Evolutionary conservation across 495 filamentous ascomycete species (phyloP).

Genomic region (Lophium mytilinum): DNA sequence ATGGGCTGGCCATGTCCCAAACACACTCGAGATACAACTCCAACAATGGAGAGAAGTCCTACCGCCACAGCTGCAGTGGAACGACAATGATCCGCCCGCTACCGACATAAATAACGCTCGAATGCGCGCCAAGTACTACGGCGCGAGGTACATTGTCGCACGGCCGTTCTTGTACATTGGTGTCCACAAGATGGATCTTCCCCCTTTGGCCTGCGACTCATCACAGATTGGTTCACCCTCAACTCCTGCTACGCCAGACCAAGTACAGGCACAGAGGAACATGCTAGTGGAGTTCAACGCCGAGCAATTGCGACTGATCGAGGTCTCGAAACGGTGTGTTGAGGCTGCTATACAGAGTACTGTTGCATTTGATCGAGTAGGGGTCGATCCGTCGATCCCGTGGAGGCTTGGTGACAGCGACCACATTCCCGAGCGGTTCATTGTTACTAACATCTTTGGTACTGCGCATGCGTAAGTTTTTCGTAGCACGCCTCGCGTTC

Average conservation of each 20-base stretch:
- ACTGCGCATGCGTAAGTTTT: constrained; percentile 89
- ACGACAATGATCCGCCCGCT: constrained; percentile 58
- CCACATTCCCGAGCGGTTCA: constrained; percentile 46
- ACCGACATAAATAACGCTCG: constrained; percentile 74
- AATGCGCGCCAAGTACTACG: constrained; percentile 89
- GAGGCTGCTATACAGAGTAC: constrained; percentile 77
- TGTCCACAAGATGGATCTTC: constrained; percentile 41
- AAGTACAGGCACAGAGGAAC: neutral
- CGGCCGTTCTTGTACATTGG: constrained; percentile 66
- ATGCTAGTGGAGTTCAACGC: constrained; percentile 1
- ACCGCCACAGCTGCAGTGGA: constrained; percentile 51
- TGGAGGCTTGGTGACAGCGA: constrained; percentile 2
- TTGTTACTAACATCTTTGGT: constrained; percentile 91
- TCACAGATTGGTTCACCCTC: neutral
- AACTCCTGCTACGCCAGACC: neutral
- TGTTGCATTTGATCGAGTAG: constrained; percentile 68
- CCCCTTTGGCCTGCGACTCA: constrained; percentile 1
- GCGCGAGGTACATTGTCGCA: constrained; percentile 82
- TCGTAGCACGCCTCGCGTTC: too few relatives aligned
- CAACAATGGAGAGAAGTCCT: constrained; percentile 39
- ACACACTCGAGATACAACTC: constrained; percentile 28
- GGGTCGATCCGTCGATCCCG: constrained; percentile 25
- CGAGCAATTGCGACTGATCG: neutral
- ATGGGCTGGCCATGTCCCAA: neutral
- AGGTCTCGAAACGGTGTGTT: constrained; percentile 43